Evolutionary conservation across 2,329 filamentous ascomycete genomes (phyloP).

Genomic region (Bretziella fagacearum): DNA sequence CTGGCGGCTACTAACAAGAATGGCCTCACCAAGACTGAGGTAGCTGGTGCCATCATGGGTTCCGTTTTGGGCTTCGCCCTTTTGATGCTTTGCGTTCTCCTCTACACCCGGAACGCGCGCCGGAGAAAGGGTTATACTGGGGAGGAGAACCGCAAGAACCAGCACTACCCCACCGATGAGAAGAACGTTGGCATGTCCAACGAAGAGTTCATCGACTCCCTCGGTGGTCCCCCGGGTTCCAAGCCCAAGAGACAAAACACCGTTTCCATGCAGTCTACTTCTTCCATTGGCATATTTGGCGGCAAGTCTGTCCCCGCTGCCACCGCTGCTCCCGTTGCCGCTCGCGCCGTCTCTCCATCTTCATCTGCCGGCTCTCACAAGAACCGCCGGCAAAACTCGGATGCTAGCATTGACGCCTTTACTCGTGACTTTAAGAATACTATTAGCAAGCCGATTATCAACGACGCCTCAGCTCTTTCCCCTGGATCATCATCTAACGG

Average conservation of each 20-base stretch:
- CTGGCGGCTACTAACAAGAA: constrained; percentile 5
- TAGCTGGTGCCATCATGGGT: constrained; percentile 69
- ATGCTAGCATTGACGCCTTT: constrained; percentile 38
- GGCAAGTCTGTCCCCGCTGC: constrained; percentile 1
- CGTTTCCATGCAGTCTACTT: constrained; percentile 3
- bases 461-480: constrained; percentile 16
- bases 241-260: constrained; percentile 29
- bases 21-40: constrained; percentile 28
- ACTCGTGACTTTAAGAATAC: constrained; percentile 46
- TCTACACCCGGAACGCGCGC: constrained; percentile 34
- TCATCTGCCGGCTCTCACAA: background rate
- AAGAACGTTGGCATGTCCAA: constrained; percentile 14
- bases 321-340: background rate
- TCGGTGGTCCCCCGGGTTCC: constrained; percentile 7
- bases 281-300: constrained; percentile 14
- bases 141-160: constrained; percentile 7
- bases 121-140: constrained; percentile 13
- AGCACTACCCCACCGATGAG: constrained; percentile 9
- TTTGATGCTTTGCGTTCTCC: constrained; percentile 46
- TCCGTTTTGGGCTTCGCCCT: constrained; percentile 58
- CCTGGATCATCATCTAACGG: background rate
- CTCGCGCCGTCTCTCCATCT: background rate
- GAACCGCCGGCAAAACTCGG: constrained; percentile 27
- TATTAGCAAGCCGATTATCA: constrained; percentile 44
- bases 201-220: constrained; percentile 14